Conservation (phyloP, 306 rosid genomes). For the Potentilla sterilis region DNA sequence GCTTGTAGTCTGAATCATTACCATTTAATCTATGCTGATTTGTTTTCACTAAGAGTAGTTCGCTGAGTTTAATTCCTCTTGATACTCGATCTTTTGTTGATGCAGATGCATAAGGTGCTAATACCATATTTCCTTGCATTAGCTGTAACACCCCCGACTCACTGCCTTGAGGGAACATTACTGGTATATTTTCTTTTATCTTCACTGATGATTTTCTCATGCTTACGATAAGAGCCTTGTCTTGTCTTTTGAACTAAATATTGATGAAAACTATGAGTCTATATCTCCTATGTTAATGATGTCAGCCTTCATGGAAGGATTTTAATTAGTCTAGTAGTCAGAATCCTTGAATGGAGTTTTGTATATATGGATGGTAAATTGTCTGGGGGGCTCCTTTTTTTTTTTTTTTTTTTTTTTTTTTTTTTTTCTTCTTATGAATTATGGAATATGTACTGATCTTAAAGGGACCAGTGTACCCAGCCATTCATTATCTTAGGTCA, state of each 20-base stretch:
- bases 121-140: conserved; percentile 74
- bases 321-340: not conserved
- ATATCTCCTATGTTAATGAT: not conserved
- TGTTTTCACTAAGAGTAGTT: not conserved
- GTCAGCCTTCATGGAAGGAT: not conserved
- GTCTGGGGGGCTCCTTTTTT: not conserved
- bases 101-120: conserved; percentile 87
- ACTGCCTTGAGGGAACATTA: conserved; percentile 86
- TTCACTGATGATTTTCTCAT: not conserved
- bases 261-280: conserved; percentile 14
- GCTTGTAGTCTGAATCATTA: not conserved
- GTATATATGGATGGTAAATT: not conserved
- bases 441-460: not conserved
- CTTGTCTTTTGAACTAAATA: not conserved
- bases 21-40: not conserved
- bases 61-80: not conserved
- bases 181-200: conserved; percentile 54
- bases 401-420: no score
- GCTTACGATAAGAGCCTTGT: not conserved
- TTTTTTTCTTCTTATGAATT: not conserved
- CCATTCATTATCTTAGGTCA: not conserved
- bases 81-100: conserved; percentile 13
- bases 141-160: conserved; percentile 72
- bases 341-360: not conserved
- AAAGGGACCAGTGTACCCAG: not conserved